Base-by-base conservation (phyloP, 805 yeast genomes). In the Jamesozyma rosinii region DNA sequence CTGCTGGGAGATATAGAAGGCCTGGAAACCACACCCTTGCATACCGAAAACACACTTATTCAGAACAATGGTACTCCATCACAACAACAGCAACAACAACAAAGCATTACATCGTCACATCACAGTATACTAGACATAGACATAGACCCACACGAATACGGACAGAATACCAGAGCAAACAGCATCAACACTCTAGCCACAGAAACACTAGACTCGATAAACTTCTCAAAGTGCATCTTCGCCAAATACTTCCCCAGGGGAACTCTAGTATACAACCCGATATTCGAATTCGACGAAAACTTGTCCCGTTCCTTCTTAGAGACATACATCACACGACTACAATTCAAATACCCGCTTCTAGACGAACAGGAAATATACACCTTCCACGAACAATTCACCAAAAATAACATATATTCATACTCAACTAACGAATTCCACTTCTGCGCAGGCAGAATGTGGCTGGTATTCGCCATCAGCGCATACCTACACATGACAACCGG, bases 271-370 rank as follows among this genome's bases (percentile, higher is more conserved):
- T 58, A 60, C 47, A 77, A 74, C 41, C 81, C 82, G 0, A 72
- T 72, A 3, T 69, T 70, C 44, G 75, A 74, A 42, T 66, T 76
- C 42, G 79, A 76, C 49, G 70, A 68, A 40, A 63, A 66, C 31
- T 52, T 74, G 21, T 68, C 79, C 1, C 66, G 74, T 45, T 71
- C 74, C 22, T 68, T 76, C 32, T 52, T 76, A 35, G 77, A 74
- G 42, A 71, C 73, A 18, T 76, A 73, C 52, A 76, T 77, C 53
- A 67, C 76, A 13, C 60, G 77, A 40, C 55, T 76, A 29, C 81
- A 77, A 49, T 73, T 73, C 54, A 75, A 76, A 48, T 76, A 76
- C 49, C 82, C 82, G 0, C 47, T 77, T n/a, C 54, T 77, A 27
- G 74, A 72, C 50, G 80, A 76, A 52, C 63, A 65, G 21, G 80